phyloP scores from a whole-genome alignment of 768 basidiomycete genomes.

The Kwoniella shandongensis region DNA sequence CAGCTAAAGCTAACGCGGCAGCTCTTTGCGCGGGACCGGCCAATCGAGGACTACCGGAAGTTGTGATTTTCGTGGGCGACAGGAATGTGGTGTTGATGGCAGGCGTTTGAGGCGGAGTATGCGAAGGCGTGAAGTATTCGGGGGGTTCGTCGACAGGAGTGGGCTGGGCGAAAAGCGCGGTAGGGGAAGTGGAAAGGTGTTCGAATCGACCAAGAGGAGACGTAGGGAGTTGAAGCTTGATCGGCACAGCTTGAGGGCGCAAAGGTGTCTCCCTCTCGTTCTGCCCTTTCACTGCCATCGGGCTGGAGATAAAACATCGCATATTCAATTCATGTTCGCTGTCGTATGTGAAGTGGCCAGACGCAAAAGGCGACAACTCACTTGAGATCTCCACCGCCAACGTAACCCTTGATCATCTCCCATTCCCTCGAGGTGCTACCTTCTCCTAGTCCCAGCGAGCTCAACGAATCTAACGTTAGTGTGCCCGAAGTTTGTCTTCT shows the following conservation, averaged over 20 bases:
- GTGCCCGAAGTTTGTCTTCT: slow-evolving; percentile 33
- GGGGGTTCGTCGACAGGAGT: slow-evolving; percentile 21
- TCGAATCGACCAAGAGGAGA: slow-evolving; percentile 1
- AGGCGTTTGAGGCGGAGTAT: neutral
- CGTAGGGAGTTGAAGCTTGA: neutral
- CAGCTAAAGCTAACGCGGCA: slow-evolving; percentile 7
- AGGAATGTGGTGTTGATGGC: neutral
- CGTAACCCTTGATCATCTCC: slow-evolving; percentile 45
- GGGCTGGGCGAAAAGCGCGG: slow-evolving; percentile 20
- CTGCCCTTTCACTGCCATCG: too few relatives aligned
- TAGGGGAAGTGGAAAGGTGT: slow-evolving; percentile 13
- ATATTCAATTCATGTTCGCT: too few relatives aligned
- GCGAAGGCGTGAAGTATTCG: slow-evolving; percentile 20
- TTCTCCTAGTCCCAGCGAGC: slow-evolving; percentile 21
- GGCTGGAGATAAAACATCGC: too few relatives aligned
- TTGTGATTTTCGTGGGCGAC: slow-evolving; percentile 12
- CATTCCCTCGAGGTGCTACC: slow-evolving; percentile 23
- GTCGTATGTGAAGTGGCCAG: too few relatives aligned
- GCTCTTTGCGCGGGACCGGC: slow-evolving; percentile 12
- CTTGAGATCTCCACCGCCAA: slow-evolving; percentile 48
- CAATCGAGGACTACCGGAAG: slow-evolving; percentile 2
- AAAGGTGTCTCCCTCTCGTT: too few relatives aligned
- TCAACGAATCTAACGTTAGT: slow-evolving; percentile 43
- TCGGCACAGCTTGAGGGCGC: too few relatives aligned
- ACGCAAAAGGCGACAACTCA: slow-evolving; percentile 20